Percentiles rank a stretch among this genome's conserved stretches.
Evolutionary conservation across 2,329 filamentous ascomycete species (phyloP).

Genomic region (Rasamsonia emersonii): DNA sequence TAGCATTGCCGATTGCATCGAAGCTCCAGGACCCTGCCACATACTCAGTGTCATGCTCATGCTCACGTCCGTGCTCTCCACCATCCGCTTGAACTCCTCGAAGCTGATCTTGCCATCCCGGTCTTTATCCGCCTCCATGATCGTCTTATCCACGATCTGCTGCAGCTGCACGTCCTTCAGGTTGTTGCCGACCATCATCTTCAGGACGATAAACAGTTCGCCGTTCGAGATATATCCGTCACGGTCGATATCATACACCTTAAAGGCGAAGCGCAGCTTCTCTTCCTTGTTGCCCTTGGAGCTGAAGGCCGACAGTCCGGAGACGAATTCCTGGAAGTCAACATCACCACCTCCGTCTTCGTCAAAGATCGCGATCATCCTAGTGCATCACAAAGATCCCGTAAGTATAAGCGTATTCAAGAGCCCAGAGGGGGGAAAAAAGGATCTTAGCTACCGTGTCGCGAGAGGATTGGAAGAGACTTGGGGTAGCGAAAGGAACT

Average conservation of each 20-base stretch:
- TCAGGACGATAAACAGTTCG: slow-evolving; percentile 96
- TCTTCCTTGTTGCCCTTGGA: slow-evolving; percentile 99
- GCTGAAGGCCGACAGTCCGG: slow-evolving; percentile 87
- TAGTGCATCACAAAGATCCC: slow-evolving; percentile 24
- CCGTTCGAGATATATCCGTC: slow-evolving; percentile 98
- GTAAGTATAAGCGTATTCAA: not conserved
- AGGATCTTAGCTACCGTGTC: slow-evolving; percentile 58
- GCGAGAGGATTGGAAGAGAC: slow-evolving; percentile 96
- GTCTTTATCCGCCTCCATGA: slow-evolving; percentile 98
- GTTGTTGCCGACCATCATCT: slow-evolving; percentile 99
- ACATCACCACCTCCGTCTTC: slow-evolving; percentile 97
- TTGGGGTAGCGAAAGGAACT: slow-evolving; percentile 93
- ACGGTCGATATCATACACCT: slow-evolving; percentile 98
- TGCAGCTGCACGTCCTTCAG: slow-evolving; percentile 98
- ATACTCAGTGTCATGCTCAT: slow-evolving; percentile 61
- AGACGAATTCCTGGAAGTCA: slow-evolving; percentile 98
- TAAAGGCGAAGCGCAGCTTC: slow-evolving; percentile 95
- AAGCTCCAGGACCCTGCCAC: no score
- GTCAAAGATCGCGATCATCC: slow-evolving; percentile 99
- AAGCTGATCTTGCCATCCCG: slow-evolving; percentile 98
- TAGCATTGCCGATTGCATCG: no score
- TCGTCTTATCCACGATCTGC: slow-evolving; percentile 99
- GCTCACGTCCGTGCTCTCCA: slow-evolving; percentile 76
- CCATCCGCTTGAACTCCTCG: slow-evolving; percentile 98
- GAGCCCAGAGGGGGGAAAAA: not conserved